These are phyloP conservation scores for Phaeosphaeria sp. DNA, from an alignment of 2,329 filamentous ascomycete species.

Conservation along the genomic window DNA sequence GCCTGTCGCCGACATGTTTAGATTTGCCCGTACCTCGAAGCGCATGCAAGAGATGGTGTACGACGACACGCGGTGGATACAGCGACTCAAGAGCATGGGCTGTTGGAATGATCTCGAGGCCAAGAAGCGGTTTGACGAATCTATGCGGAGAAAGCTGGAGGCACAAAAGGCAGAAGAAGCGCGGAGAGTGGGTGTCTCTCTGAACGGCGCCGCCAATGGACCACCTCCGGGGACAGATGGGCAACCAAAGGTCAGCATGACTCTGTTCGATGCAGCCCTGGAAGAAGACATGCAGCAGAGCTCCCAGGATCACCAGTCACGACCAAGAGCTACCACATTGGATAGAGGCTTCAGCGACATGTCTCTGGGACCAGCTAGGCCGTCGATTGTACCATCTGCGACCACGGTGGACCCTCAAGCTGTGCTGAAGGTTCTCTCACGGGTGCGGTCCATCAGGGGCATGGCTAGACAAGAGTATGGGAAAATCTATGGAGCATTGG, in stretches of 20 bases:
- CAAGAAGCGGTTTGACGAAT: slow-evolving; percentile 78
- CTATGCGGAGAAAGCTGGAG: slow-evolving; percentile 63
- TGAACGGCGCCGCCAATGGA: slow-evolving; percentile 45
- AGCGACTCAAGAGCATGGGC: slow-evolving; percentile 82
- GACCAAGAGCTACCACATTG: slow-evolving; percentile 43
- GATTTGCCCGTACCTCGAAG: slow-evolving; percentile 81
- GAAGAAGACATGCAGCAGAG: slow-evolving; percentile 67
- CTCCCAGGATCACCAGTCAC: slow-evolving; percentile 42
- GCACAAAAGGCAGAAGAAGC: slow-evolving; percentile 56
- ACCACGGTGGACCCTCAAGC: slow-evolving; percentile 62
- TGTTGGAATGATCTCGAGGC: slow-evolving; percentile 93
- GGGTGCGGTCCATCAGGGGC: slow-evolving; percentile 79
- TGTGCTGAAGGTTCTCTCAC: slow-evolving; percentile 72
- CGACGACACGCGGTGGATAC: slow-evolving; percentile 94
- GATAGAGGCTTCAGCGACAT: slow-evolving; percentile 83
- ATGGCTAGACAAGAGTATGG: slow-evolving; percentile 89
- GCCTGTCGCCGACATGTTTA: slow-evolving; percentile 81
- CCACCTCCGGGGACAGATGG: slow-evolving; percentile 42
- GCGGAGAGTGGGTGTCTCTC: slow-evolving; percentile 39
- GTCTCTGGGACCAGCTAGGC: slow-evolving; percentile 55
- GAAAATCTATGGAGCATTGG: slow-evolving; percentile 85
- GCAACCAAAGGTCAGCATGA: slow-evolving; percentile 57
- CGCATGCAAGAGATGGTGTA: slow-evolving; percentile 98
- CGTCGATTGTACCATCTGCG: slow-evolving; percentile 35
- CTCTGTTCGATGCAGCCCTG: slow-evolving; percentile 74